A percentile compares a stretch with the other conserved stretches of the same genome.
Conservation (phyloP, 2,329 filamentous ascomycete species). For the Fonsecaea erecta region DNA sequence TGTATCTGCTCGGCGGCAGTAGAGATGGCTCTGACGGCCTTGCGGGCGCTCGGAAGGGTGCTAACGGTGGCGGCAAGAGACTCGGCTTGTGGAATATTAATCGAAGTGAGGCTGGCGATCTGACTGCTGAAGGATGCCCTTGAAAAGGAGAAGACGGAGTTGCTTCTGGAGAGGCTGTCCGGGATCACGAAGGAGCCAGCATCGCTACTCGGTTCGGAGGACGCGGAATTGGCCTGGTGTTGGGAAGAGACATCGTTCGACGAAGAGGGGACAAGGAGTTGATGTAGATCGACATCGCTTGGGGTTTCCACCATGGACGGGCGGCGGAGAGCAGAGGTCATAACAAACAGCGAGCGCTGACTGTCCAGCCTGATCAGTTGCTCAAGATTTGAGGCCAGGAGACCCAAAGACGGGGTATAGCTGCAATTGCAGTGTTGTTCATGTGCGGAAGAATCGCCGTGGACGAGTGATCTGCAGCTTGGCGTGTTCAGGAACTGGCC, state of each 20-base stretch:
- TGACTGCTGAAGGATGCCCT: conserved; percentile 92
- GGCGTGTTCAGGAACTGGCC: background rate
- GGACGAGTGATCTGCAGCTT: background rate
- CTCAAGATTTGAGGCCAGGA: conserved; percentile 16
- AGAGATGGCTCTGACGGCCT: conserved; percentile 81
- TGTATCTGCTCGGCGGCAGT: conserved; percentile 90
- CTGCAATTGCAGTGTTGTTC: conserved; percentile 19
- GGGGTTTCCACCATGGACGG: conserved; percentile 37
- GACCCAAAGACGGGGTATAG: conserved; percentile 12
- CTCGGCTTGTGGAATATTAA: conserved; percentile 83
- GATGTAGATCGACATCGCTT: conserved; percentile 38
- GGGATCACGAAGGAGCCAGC: conserved; percentile 52
- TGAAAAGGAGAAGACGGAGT: conserved; percentile 92
- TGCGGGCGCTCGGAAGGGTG: conserved; percentile 80
- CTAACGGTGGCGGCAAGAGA: conserved; percentile 82
- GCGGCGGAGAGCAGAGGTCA: conserved; percentile 35
- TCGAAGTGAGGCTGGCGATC: conserved; percentile 85
- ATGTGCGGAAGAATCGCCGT: conserved; percentile 20
- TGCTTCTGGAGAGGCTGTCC: conserved; percentile 63
- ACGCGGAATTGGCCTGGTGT: conserved; percentile 32
- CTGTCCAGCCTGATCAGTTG: conserved; percentile 17
- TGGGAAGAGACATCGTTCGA: conserved; percentile 31
- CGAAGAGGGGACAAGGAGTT: conserved; percentile 37
- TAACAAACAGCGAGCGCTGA: conserved; percentile 24
- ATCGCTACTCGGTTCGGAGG: conserved; percentile 37